phyloP scores from a whole-genome alignment of 805 yeast species.

The Torulaspora delbrueckii region DNA sequence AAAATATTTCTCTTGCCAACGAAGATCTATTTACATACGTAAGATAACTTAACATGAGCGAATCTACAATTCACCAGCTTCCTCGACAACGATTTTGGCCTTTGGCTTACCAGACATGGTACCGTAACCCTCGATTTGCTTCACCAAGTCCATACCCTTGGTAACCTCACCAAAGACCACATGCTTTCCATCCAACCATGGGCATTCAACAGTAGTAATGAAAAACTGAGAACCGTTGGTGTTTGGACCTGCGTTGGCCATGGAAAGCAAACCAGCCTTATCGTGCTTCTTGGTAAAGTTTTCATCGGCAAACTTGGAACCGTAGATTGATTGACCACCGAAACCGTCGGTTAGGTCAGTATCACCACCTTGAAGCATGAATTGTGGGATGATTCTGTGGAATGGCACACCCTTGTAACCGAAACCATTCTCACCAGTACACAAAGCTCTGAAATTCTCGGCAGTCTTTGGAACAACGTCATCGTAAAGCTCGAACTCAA shows the following conservation, averaged over 20 bases:
- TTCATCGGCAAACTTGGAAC: conserved; percentile 53
- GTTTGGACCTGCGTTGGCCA: conserved; percentile 93
- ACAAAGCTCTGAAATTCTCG: conserved; percentile 74
- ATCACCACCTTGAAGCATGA: conserved; percentile 96
- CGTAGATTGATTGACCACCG: conserved; percentile 89
- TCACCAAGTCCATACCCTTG: conserved; percentile 58
- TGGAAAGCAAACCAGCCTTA: conserved; percentile 76
- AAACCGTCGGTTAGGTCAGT: conserved; percentile 82
- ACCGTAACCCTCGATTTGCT: conserved; percentile 60
- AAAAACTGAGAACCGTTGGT: conserved; percentile 91
- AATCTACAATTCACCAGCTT: conserved; percentile 46
- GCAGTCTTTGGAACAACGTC: conserved; percentile 66
- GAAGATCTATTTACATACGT: neutral
- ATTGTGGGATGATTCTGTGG: conserved; percentile 93
- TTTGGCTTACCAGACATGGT: conserved; percentile 61
- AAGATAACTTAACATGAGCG: neutral
- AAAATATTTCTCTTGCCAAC: too few species aligned
- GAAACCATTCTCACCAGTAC: conserved; percentile 85
- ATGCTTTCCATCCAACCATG: conserved; percentile 77
- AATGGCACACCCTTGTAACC: conserved; percentile 81
- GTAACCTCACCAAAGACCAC: conserved; percentile 74
- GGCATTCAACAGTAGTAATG: conserved; percentile 73
- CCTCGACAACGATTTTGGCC: conserved; percentile 59
- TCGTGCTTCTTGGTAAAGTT: conserved; percentile 70
- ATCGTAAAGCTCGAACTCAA: conserved; percentile 35